These are phyloP conservation scores for Brassica carinata DNA, from an alignment of 345 rosid species.

Conservation along the genomic window DNA sequence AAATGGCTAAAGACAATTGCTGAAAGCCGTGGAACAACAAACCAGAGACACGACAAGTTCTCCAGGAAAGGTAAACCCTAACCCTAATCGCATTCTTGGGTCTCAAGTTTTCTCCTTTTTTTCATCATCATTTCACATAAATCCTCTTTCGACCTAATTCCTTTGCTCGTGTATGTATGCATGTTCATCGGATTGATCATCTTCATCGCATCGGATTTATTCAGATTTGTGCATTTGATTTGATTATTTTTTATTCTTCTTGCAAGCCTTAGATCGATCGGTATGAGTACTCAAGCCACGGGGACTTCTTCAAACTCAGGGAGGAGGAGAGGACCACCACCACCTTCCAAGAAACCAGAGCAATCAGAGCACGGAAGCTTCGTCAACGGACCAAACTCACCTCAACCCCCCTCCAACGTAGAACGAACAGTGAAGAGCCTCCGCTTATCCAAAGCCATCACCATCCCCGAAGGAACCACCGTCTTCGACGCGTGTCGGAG, in stretches of 20 bases:
- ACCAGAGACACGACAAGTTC: background rate
- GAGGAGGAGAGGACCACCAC: slow-evolving; percentile 54
- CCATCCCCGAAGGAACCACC: slow-evolving; percentile 89
- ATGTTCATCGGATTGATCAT: background rate
- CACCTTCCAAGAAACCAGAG: slow-evolving; percentile 51
- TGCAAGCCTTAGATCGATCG: slow-evolving; percentile 3
- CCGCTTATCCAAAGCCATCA: slow-evolving; percentile 85
- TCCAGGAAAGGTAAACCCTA: background rate
- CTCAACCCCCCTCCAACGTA: slow-evolving; percentile 52
- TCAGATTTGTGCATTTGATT: slow-evolving; percentile 11
- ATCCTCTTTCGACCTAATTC: background rate
- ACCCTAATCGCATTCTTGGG: background rate
- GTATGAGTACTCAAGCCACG: slow-evolving; percentile 63
- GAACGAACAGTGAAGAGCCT: slow-evolving; percentile 97
- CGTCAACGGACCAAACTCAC: slow-evolving; percentile 71
- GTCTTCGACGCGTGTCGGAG: slow-evolving; percentile 91
- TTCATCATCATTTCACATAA: background rate
- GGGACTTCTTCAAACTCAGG: slow-evolving; percentile 50
- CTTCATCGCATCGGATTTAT: background rate
- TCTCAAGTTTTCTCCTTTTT: background rate
- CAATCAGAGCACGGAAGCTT: slow-evolving; percentile 54
- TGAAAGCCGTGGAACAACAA: background rate
- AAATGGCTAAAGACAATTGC: background rate
- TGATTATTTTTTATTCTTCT: background rate
- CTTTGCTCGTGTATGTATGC: background rate